Evolutionary conservation across 768 basidiomycete species (phyloP), one percentile per base, ranked within the genome.

Genomic region (Boletus reticuloceps): DNA sequence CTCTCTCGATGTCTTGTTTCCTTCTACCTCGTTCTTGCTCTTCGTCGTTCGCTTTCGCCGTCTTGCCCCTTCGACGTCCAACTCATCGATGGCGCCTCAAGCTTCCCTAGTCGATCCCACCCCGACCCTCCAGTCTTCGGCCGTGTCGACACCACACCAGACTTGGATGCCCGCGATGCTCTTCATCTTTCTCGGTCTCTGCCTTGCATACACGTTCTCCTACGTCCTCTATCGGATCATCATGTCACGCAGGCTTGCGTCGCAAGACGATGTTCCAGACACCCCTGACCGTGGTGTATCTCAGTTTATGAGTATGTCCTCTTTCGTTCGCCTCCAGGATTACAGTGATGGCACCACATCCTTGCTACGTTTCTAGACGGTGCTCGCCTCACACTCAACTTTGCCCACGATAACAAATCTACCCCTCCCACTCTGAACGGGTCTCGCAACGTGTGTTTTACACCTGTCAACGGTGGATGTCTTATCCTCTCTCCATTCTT

Each of bases 181-280:
- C 46, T 42, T 57, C 19, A 58, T 66, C 40, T 60, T 69, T 39
- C 57, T 69, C 8, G 66, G 59, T 27, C 12, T 70, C 36, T 72
- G 65, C 31, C 49, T 72, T 29, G 56, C 51, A 14, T 70, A 69
- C 11, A 60, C 64, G 13, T 25, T 65, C 2, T 61, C 67, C 32
- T 69, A 69, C 38, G 14, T 68, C 29, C 49, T 72, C 41, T 72
- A 69, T 49, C 66, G 70, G 2, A 34, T 64, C 39, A 11, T 65
- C 51, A 62, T 60, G 58, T 34, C 58, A n/a, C 54, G 50, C 43
- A 60, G 50, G 54, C 64, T 47, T 25, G 47, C 9, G 4, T 54
- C 65, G 3, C 12, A 54, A 42, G 53, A 42, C 6, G 59, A 54
- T n/a, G 17, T n/a, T 11, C 64, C 64, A 22, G 64, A 59, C 10